These are phyloP conservation scores for Prunus armeniaca DNA, from an alignment of 306 rosid genomes.

Conservation along the genomic window DNA sequence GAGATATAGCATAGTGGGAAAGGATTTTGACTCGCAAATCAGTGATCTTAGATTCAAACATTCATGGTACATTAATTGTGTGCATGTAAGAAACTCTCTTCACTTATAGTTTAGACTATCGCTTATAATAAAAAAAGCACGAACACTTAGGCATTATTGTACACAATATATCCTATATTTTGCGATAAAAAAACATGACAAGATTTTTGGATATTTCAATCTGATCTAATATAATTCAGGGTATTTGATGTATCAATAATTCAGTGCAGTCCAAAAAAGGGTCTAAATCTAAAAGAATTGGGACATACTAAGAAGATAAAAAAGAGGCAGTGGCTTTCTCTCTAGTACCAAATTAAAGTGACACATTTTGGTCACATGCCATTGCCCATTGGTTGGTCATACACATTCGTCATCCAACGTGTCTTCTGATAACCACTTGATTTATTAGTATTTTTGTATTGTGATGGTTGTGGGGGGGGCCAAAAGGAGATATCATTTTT, in stretches of 20 bases:
- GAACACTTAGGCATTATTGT: no score
- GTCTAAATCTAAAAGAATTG: not conserved
- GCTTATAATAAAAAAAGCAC: no score
- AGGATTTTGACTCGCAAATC: rapidly evolving
- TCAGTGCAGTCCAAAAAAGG: not conserved
- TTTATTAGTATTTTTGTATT: not conserved
- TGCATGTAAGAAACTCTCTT: rapidly evolving
- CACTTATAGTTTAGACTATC: no score
- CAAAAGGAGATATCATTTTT: not conserved
- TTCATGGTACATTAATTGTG: no score
- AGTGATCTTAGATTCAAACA: no score
- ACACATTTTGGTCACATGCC: not conserved
- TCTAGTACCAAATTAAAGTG: not conserved
- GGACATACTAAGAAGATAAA: not conserved
- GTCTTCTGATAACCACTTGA: not conserved
- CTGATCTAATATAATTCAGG: no score
- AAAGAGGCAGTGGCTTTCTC: not conserved
- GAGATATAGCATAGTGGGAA: no score
- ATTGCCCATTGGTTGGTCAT: not conserved
- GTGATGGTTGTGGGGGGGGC: not conserved
- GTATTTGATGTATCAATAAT: not conserved
- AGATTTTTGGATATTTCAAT: no score
- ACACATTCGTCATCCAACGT: not conserved
- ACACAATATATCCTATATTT: no score
- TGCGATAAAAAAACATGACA: no score